A percentile compares a stretch with the other conserved stretches of the same genome.
Evolutionary conservation across 176 grass and related monocot genomes (phyloP).

Genomic region (Carex cristatella): DNA sequence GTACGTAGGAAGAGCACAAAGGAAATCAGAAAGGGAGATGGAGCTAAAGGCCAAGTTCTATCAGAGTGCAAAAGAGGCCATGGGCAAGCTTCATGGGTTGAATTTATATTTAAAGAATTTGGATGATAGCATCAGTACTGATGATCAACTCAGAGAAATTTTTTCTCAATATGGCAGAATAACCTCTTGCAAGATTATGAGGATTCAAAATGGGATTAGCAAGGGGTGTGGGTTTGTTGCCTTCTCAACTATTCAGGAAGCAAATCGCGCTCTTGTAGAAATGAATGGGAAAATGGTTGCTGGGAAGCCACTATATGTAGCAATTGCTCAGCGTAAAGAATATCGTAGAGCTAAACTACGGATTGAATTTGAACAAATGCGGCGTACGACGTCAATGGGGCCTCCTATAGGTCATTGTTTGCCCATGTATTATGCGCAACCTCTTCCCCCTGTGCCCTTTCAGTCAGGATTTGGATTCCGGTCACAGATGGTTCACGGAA

Average conservation of each 20-base stretch:
- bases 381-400: slow-evolving; percentile 52
- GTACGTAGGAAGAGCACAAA: slow-evolving; percentile 85
- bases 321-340: slow-evolving; percentile 91
- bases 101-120: slow-evolving; percentile 96
- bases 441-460: slow-evolving; percentile 50
- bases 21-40: slow-evolving; percentile 79
- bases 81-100: slow-evolving; percentile 61
- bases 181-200: slow-evolving; percentile 91
- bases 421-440: slow-evolving; percentile 88
- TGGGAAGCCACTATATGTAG: slow-evolving; percentile 89
- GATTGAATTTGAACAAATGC: slow-evolving; percentile 77
- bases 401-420: slow-evolving; percentile 57
- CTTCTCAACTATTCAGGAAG: slow-evolving; percentile 71
- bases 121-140: slow-evolving; percentile 59
- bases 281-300: slow-evolving; percentile 96
- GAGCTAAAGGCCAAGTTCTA: slow-evolving; percentile 65
- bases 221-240: slow-evolving; percentile 90
- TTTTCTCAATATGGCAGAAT: slow-evolving; percentile 70
- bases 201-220: slow-evolving; percentile 66
- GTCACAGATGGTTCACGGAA: slow-evolving; percentile 79
- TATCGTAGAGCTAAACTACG: slow-evolving; percentile 78
- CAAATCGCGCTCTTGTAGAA: slow-evolving; percentile 57
- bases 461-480: slow-evolving; percentile 27
- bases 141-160: slow-evolving; percentile 67
- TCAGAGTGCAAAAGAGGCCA: slow-evolving; percentile 67